Conservation (phyloP, 2,329 filamentous ascomycete species). For the Pseudogymnoascus verrucosus region DNA sequence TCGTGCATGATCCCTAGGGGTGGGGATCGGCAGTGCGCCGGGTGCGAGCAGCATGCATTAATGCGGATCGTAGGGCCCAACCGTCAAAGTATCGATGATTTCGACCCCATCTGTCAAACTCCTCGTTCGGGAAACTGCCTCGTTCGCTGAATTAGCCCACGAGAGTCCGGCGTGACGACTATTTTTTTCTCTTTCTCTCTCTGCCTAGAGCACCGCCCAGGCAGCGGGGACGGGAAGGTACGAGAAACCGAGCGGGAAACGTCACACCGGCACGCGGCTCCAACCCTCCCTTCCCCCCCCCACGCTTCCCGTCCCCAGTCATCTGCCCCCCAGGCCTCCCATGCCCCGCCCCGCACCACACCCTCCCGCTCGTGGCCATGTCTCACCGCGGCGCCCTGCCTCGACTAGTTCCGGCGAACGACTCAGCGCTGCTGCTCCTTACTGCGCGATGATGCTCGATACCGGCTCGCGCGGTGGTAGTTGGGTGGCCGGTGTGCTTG, state of each 20-base stretch:
- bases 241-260: neutral
- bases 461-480: conserved; percentile 1
- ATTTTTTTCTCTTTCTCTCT: neutral
- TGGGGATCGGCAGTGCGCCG: neutral
- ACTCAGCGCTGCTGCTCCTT: neutral
- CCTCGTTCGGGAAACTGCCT: neutral
- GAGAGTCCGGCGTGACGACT: neutral
- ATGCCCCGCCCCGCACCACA: neutral
- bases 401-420: neutral
- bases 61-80: neutral
- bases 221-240: neutral
- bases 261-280: conserved; percentile 1
- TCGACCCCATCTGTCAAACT: neutral
- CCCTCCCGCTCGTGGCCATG: neutral
- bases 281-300: neutral
- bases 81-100: neutral
- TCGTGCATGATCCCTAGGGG: neutral
- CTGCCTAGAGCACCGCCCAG: neutral
- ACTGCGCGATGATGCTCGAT: neutral
- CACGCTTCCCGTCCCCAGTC: neutral
- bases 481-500: neutral
- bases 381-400: neutral
- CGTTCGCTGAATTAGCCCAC: neutral
- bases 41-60: neutral
- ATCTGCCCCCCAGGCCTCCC: neutral